Evolutionary conservation across 495 filamentous ascomycete genomes (phyloP), one percentile per base, ranked within the genome.

Genomic region (Alectoria sarmentosa): DNA sequence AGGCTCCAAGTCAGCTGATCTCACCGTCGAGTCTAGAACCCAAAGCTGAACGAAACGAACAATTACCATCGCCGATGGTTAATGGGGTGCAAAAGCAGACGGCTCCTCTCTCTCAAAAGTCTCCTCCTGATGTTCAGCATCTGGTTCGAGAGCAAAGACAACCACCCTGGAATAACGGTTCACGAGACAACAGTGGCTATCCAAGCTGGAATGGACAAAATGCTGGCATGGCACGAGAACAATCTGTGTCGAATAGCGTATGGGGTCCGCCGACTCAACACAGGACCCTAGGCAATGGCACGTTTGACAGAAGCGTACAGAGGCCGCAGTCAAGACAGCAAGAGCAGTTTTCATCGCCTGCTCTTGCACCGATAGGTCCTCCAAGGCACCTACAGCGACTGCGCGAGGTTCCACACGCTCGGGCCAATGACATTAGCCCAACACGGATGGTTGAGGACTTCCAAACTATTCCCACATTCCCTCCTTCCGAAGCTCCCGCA

Each of bases 261-360:
- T 92, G 90, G 89, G 89, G 88, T 41, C 84, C 86, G n/a, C 80
- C 88, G 11, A 84, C 80, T 57, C 87, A 83, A 69, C 84, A 89
- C 68, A 83, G 84, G 63, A 84, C 83, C 28, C 78, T 92, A 30
- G 89, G 89, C 3, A 92, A 92, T 68, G 89, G 89, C n/a, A 88
- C 88, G 5, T 92, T 92, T 69, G 84, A 86, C 57, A 81, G 84
- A 57, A 79, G 83, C 61, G 75, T 91, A 73, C 19, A 72, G 72
- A 39, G 81, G 79, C 58, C 63, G 74, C 52, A 69, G 73, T 70
- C 71, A 76, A 54, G 77, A 76, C 62, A 75, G 69, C 68, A 69
- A 62, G 69, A 72, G 26, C 67, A 67, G 34, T 67, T 66, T 48
- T 34, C 67, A 34, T 60, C 62, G 14, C 67, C 70, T 37, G 61